Evolutionary conservation across 345 rosid species (phyloP).

Genomic region (Rhodamnia rubescens): DNA sequence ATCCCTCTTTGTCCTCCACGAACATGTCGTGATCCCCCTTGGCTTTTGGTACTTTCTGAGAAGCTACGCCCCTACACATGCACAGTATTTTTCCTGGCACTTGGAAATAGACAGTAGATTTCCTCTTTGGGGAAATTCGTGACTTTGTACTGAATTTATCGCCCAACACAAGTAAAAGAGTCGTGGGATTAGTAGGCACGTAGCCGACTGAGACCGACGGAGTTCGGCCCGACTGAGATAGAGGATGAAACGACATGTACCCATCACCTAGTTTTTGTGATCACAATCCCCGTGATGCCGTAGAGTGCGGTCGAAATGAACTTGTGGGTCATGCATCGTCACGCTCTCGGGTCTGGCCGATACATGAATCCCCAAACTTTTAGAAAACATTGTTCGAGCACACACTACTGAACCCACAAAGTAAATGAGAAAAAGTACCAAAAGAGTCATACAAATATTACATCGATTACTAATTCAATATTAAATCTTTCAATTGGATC

Average conservation of each 20-base stretch:
- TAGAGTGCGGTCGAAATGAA: background rate
- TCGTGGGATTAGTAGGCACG: background rate
- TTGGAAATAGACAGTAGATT: background rate
- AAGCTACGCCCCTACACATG: background rate
- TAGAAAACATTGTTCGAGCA: background rate
- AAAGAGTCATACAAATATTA: too few relatives aligned
- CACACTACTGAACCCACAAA: too few relatives aligned
- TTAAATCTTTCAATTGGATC: too few relatives aligned
- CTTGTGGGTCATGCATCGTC: background rate
- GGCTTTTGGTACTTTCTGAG: background rate
- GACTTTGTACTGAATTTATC: background rate
- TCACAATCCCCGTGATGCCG: background rate
- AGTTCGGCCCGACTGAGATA: background rate
- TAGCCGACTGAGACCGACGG: background rate
- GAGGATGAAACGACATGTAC: background rate
- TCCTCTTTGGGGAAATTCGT: background rate
- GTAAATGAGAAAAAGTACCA: too few relatives aligned
- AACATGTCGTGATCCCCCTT: background rate
- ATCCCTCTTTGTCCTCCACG: background rate
- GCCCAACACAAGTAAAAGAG: background rate
- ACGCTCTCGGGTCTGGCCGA: background rate
- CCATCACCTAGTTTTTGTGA: background rate
- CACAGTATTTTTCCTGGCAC: background rate
- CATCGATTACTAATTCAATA: too few relatives aligned
- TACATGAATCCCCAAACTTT: background rate